These are phyloP conservation scores for Thinopyrum elongatum DNA, from an alignment of 176 grass and related monocot species.

Conservation along the genomic window DNA sequence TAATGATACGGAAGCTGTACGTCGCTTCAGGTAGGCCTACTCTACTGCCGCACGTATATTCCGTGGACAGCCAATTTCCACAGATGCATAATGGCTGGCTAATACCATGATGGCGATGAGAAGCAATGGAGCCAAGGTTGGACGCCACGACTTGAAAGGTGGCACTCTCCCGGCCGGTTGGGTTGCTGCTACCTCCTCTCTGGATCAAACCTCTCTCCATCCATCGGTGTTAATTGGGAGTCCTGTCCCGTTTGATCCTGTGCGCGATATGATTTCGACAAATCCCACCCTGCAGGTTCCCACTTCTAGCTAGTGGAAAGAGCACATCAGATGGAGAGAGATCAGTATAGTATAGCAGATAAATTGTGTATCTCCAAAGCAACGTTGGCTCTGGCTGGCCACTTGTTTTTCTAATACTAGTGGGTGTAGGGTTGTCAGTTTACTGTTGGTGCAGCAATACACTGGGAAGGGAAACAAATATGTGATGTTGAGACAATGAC, in stretches of 20 bases:
- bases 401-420: not conserved
- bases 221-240: not conserved
- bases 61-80: conserved; percentile 15
- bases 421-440: conserved; percentile 6
- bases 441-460: not conserved
- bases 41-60: no score
- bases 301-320: not conserved
- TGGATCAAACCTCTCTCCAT: not conserved
- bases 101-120: conserved; percentile 8
- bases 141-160: conserved; percentile 47
- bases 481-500: not conserved
- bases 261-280: not conserved
- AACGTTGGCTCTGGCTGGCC: not conserved
- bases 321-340: not conserved
- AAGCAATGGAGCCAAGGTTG: conserved; percentile 25
- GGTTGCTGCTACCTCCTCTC: not conserved
- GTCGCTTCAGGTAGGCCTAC: not conserved
- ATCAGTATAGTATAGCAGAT: not conserved
- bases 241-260: not conserved
- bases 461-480: not conserved
- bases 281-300: not conserved
- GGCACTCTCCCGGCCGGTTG: not conserved
- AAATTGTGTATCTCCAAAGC: not conserved
- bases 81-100: not conserved
- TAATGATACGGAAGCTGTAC: not conserved